Evolutionary conservation across 768 basidiomycete species (phyloP).

Genomic region (Tricholoma flavovirens): DNA sequence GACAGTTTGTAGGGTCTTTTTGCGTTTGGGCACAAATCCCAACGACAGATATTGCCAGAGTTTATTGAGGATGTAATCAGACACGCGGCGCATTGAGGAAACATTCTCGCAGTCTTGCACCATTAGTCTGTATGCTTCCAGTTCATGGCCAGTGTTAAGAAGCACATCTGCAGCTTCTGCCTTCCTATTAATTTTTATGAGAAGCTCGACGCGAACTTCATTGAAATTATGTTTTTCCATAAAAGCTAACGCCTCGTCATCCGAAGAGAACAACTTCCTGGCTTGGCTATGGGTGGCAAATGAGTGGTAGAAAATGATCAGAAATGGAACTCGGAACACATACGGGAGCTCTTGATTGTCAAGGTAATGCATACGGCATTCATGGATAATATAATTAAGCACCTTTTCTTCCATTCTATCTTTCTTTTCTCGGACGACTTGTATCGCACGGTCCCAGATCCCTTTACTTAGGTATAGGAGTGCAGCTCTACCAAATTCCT

Average conservation of each 20-base stretch:
- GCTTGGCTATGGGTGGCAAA: conserved; percentile 33
- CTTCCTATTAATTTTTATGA: conserved; percentile 35
- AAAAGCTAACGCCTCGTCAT: conserved; percentile 52
- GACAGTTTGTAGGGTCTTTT: conserved; percentile 7
- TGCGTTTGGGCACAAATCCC: conserved; percentile 15
- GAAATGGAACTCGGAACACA: neutral
- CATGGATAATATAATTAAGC: conserved; percentile 32
- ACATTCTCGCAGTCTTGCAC: conserved; percentile 26
- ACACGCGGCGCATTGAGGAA: conserved; percentile 28
- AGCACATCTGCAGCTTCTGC: conserved; percentile 50
- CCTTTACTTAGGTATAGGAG: conserved; percentile 42
- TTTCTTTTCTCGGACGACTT: conserved; percentile 33
- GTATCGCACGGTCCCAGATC: conserved; percentile 47
- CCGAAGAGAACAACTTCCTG: conserved; percentile 38
- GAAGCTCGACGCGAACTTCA: conserved; percentile 37
- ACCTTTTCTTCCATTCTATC: conserved; percentile 25
- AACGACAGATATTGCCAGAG: conserved; percentile 45
- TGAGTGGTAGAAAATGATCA: neutral
- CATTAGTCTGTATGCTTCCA: conserved; percentile 44
- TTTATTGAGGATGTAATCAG: conserved; percentile 33
- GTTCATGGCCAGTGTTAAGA: conserved; percentile 37
- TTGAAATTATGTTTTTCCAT: conserved; percentile 50
- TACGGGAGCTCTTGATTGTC: conserved; percentile 31
- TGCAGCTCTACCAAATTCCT: conserved; percentile 39
- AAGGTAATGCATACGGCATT: conserved; percentile 43